phyloP scores from a whole-genome alignment of 306 rosid species.

The Prinsepia uniflora region DNA sequence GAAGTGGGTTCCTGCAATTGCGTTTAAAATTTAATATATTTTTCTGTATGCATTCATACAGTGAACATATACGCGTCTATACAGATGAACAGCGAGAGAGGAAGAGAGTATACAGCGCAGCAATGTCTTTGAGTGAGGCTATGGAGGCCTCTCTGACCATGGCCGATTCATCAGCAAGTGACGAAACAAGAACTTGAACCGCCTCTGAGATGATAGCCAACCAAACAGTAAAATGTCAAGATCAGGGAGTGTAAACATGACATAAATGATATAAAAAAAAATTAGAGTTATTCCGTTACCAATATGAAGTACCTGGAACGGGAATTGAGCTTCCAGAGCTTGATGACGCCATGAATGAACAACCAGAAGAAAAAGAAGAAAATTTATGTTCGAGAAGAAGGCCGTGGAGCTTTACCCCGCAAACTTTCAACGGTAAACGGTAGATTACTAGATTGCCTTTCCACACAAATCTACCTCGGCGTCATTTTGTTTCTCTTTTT shows the following conservation, averaged over 20 bases:
- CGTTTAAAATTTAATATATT: slow-evolving; percentile 10
- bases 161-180: slow-evolving; percentile 75
- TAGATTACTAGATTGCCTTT: neutral
- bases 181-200: slow-evolving; percentile 74
- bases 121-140: slow-evolving; percentile 77
- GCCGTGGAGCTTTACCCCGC: neutral
- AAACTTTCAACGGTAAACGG: slow-evolving; percentile 4
- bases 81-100: neutral
- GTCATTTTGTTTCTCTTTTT: too few species aligned
- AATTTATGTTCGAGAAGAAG: neutral
- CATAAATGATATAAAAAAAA: neutral
- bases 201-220: slow-evolving; percentile 54
- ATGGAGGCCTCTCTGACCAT: slow-evolving; percentile 71
- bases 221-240: slow-evolving; percentile 13
- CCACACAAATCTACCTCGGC: neutral
- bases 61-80: neutral
- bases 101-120: slow-evolving; percentile 48
- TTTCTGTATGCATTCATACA: neutral
- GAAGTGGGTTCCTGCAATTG: slow-evolving; percentile 57
- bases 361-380: neutral
- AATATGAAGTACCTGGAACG: slow-evolving; percentile 53
- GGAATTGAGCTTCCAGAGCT: slow-evolving; percentile 49
- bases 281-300: neutral
- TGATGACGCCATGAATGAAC: slow-evolving; percentile 62
- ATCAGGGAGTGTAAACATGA: slow-evolving; percentile 9